A percentile compares a stretch with the other conserved stretches of the same genome.
Conservation (phyloP, 495 filamentous ascomycete genomes). For the Neurospora hispaniola region DNA sequence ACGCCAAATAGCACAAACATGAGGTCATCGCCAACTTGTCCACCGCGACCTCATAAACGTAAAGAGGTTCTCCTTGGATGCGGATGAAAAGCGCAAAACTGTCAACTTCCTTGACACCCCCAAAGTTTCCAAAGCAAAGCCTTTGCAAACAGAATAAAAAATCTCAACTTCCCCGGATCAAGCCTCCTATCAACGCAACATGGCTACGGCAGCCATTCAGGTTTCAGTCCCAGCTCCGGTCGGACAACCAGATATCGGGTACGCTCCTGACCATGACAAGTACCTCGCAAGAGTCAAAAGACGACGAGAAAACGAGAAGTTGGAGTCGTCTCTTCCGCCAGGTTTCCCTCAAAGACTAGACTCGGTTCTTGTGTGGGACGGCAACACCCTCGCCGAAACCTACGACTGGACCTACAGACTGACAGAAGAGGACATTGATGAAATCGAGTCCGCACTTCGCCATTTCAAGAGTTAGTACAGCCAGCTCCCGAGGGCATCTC, state of each 20-base stretch:
- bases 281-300: conserved; percentile 40
- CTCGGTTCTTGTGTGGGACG: conserved; percentile 49
- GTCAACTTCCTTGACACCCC: neutral
- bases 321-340: conserved; percentile 34
- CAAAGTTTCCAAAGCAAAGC: neutral
- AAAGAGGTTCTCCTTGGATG: neutral
- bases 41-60: neutral
- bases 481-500: neutral
- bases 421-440: conserved; percentile 36
- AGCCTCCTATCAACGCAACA: neutral
- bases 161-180: neutral
- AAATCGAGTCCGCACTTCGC: conserved; percentile 44
- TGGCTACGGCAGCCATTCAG: conserved; percentile 1
- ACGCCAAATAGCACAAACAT: neutral
- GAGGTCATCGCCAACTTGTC: neutral
- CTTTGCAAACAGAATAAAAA: neutral
- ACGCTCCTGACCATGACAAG: conserved; percentile 45
- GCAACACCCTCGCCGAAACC: conserved; percentile 34
- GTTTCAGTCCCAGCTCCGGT: conserved; percentile 9
- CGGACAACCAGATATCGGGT: conserved; percentile 46
- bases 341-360: conserved; percentile 41
- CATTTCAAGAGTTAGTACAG: conserved; percentile 41
- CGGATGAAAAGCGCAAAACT: neutral
- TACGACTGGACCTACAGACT: conserved; percentile 44
- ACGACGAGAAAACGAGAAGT: conserved; percentile 32